A percentile compares a stretch with the other conserved stretches of the same genome.
phyloP scores from a whole-genome alignment of 306 rosid genomes.

The Corylus heterophylla region DNA sequence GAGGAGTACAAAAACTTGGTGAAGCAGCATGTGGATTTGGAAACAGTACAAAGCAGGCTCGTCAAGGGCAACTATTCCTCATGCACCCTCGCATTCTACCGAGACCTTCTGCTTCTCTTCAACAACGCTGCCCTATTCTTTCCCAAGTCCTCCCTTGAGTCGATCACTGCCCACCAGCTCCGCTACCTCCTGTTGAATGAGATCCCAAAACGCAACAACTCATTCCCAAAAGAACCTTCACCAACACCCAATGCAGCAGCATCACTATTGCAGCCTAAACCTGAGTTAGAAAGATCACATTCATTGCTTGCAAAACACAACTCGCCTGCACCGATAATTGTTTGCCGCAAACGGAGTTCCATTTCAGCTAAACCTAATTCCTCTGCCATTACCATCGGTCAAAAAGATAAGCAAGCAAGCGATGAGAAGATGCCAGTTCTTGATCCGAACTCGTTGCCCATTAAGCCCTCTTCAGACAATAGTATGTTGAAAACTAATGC shows the following conservation, averaged over 20 bases:
- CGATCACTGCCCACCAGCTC: slow-evolving; percentile 45
- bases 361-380: slow-evolving; percentile 47
- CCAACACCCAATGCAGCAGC: slow-evolving; percentile 26
- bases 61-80: slow-evolving; percentile 56
- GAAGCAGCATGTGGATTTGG: slow-evolving; percentile 64
- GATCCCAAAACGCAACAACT: slow-evolving; percentile 26
- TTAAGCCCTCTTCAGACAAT: slow-evolving; percentile 36
- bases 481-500: slow-evolving; percentile 27
- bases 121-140: slow-evolving; percentile 58
- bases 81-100: slow-evolving; percentile 41
- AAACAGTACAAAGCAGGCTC: slow-evolving; percentile 49
- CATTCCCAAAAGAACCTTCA: slow-evolving; percentile 32
- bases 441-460: slow-evolving; percentile 44
- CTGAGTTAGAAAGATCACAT: slow-evolving; percentile 41
- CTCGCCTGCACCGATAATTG: slow-evolving; percentile 62
- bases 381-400: slow-evolving; percentile 31
- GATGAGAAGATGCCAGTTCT: slow-evolving; percentile 43
- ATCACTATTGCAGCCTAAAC: slow-evolving; percentile 27
- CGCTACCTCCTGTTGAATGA: slow-evolving; percentile 40
- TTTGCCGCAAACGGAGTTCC: slow-evolving; percentile 73
- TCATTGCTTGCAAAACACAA: slow-evolving; percentile 58
- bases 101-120: slow-evolving; percentile 68
- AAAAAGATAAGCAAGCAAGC: slow-evolving; percentile 41
- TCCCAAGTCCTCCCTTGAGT: slow-evolving; percentile 53
- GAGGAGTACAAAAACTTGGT: slow-evolving; percentile 55